Evolutionary conservation across 2,329 filamentous ascomycete genomes (phyloP), one percentile per base, ranked within the genome.

Genomic region (Corinectria fuckeliana): DNA sequence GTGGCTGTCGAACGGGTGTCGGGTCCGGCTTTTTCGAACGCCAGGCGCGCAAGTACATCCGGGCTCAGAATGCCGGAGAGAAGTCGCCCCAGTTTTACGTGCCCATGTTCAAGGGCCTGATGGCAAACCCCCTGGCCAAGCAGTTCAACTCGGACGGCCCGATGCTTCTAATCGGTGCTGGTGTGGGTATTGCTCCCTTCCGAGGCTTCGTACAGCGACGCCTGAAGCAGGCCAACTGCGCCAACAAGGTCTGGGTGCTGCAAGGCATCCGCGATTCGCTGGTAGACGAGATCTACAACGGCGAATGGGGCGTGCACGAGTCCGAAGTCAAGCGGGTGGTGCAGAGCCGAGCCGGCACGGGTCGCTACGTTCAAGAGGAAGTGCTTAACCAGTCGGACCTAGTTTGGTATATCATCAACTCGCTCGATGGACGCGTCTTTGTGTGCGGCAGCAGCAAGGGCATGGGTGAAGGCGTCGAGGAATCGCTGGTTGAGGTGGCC

Each of bases 341-440:
- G 10, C 87, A 95, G 76, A 91, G 86, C 67, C 88, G 88, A 51
- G 84, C 82, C 48, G 91, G 91, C 44, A 90, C 93, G 68, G 91
- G 92, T 63, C 89, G 90, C 65, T 99, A 99, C 72, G 95, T 99
- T 2, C 95, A 99, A 74, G 95, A 99, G 71, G 95, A 98, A 76
- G 94, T 99, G 8, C 83, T 86, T 10, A 85, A 91, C 64, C 95
- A 98, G 75, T 92, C 93, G 2, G 95, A 98, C 72, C 85, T 98
- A n/a, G 94, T 98, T 14, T 99, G 95, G 95, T 96, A 92, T 75
- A 93, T 98, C 64, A 91, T 96, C 81, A 98, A 98, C 75, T 88
- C 93, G 2, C 83, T 98, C n/a, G 95, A 99, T 71, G 95, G 95
- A 1, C 88, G 95, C 51, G 88, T 98, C 51, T 99, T 99, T 74